These are phyloP conservation scores for Morella rubra DNA, from an alignment of 306 rosid species.

Conservation along the genomic window DNA sequence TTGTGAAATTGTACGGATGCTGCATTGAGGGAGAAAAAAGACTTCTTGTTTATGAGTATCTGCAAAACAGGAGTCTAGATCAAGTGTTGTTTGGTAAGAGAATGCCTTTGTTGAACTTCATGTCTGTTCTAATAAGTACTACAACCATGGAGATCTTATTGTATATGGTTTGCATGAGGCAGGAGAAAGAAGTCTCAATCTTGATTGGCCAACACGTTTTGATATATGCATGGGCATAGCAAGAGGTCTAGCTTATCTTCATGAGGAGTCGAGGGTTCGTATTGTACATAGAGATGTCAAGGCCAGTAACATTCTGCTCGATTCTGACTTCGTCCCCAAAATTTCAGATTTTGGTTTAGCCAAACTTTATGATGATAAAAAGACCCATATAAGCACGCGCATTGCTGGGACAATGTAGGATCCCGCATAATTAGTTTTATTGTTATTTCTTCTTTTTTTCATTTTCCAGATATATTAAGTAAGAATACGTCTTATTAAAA, in stretches of 20 bases:
- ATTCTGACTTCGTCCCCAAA: conserved; percentile 56
- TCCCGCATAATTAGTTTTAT: background rate
- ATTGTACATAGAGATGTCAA: conserved; percentile 87
- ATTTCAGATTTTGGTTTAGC: conserved; percentile 90
- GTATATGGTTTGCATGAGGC: conserved; percentile 16
- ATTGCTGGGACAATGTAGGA: conserved; percentile 86
- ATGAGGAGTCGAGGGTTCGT: conserved; percentile 67
- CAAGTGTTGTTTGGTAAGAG: conserved; percentile 81
- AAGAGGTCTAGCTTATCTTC: conserved; percentile 75
- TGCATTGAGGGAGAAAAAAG: conserved; percentile 69
- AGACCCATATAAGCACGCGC: conserved; percentile 74
- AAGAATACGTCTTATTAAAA: background rate
- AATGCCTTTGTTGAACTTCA: background rate
- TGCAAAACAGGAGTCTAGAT: conserved; percentile 79
- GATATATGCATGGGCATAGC: conserved; percentile 71
- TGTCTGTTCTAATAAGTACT: background rate
- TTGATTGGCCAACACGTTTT: conserved; percentile 69
- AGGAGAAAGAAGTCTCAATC: conserved; percentile 41
- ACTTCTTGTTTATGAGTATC: conserved; percentile 82
- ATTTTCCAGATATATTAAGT: background rate
- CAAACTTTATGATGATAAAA: conserved; percentile 75
- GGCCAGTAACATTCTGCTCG: conserved; percentile 77
- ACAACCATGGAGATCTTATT: background rate
- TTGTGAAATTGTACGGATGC: conserved; percentile 74
- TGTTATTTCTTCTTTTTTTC: background rate